These are phyloP conservation scores for Hypoxylon lienhwacheense DNA, from an alignment of 495 filamentous ascomycete genomes.

Conservation along the genomic window DNA sequence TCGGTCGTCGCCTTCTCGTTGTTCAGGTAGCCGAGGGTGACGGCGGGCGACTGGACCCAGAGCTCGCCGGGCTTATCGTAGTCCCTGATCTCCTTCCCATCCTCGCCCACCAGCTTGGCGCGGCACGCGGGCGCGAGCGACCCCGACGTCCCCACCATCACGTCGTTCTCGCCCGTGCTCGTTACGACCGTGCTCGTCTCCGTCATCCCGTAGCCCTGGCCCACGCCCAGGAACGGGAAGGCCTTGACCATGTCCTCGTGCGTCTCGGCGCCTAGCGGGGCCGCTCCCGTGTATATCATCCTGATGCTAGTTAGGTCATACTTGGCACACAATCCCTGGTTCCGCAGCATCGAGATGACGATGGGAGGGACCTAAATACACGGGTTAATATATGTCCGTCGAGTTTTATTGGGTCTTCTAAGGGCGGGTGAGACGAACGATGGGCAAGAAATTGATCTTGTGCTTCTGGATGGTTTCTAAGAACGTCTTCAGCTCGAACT, in stretches of 20 bases:
- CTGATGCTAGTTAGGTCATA: constrained; percentile 74
- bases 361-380: constrained; percentile 76
- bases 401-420: not conserved
- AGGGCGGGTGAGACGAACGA: constrained; percentile 53
- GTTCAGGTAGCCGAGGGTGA: constrained; percentile 81
- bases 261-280: constrained; percentile 79
- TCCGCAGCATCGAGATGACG: constrained; percentile 77
- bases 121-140: constrained; percentile 67
- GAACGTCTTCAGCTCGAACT: constrained; percentile 71
- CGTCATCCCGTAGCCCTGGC: constrained; percentile 86
- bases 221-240: constrained; percentile 67
- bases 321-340: constrained; percentile 60
- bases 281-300: constrained; percentile 76
- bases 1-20: constrained; percentile 82
- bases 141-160: constrained; percentile 73
- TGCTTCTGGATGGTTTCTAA: constrained; percentile 70
- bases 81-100: constrained; percentile 73
- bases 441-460: constrained; percentile 68
- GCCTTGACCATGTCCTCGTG: constrained; percentile 64
- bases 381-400: not conserved
- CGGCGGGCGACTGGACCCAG: constrained; percentile 71
- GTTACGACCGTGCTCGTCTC: constrained; percentile 77
- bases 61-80: constrained; percentile 83
- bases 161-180: constrained; percentile 65
- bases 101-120: constrained; percentile 69